A percentile compares a stretch with the other conserved stretches of the same genome.
phyloP scores from a whole-genome alignment of 441 rosid species.

The Arabidopsis hybrid region DNA sequence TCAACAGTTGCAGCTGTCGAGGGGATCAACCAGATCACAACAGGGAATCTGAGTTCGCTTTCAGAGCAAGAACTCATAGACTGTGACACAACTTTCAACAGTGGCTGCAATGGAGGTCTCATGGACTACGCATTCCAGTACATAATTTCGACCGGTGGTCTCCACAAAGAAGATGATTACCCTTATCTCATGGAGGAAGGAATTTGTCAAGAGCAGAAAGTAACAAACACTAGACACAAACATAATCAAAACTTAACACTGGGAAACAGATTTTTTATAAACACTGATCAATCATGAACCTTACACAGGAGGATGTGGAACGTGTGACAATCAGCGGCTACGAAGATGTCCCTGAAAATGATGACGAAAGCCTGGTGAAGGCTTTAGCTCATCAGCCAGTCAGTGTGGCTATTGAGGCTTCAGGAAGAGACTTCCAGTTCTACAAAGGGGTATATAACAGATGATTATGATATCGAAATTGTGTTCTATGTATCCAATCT shows the following conservation, averaged over 20 bases:
- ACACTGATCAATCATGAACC: constrained; percentile 9
- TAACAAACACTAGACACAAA: constrained; percentile 37
- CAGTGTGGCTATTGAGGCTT: constrained; percentile 95
- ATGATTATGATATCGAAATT: constrained; percentile 6
- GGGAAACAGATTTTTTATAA: neutral
- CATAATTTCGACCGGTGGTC: constrained; percentile 77
- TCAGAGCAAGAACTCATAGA: constrained; percentile 95
- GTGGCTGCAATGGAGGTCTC: constrained; percentile 95
- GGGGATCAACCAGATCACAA: constrained; percentile 85
- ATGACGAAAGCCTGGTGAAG: constrained; percentile 71
- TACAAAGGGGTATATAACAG: constrained; percentile 75
- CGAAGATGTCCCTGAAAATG: constrained; percentile 78
- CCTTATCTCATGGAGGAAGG: constrained; percentile 96
- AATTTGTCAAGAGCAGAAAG: constrained; percentile 75
- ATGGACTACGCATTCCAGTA: constrained; percentile 93
- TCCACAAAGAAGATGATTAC: constrained; percentile 87
- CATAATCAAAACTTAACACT: constrained; percentile 19
- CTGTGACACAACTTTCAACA: constrained; percentile 81
- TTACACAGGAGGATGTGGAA: constrained; percentile 60
- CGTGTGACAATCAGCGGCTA: constrained; percentile 80
- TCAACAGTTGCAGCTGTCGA: constrained; percentile 97
- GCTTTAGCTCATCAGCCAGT: constrained; percentile 91
- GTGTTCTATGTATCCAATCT: constrained; percentile 7
- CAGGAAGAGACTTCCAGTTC: constrained; percentile 92
- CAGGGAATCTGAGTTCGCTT: constrained; percentile 78